phyloP scores from a whole-genome alignment of 1,284 basidiomycete genomes.

The Porphyrellus sp. region DNA sequence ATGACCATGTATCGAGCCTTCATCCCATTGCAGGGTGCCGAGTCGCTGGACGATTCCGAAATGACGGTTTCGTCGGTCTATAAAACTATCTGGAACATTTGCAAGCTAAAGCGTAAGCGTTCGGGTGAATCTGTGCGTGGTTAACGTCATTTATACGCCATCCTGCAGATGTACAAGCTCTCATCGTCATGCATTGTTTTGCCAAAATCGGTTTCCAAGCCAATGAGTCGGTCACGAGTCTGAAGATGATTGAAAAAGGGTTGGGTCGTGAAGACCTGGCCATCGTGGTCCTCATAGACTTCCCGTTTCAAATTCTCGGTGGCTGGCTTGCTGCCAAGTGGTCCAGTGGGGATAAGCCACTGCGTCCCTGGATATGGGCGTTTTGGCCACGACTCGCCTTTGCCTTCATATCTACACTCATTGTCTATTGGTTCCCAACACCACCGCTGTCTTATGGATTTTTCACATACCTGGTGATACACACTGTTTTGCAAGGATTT shows the following conservation, averaged over 20 bases:
- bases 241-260: slow-evolving; percentile 98
- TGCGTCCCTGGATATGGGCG: slow-evolving; percentile 86
- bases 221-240: slow-evolving; percentile 87
- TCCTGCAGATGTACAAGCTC: slow-evolving; percentile 80
- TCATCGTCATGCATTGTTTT: slow-evolving; percentile 86
- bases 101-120: slow-evolving; percentile 78
- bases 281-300: slow-evolving; percentile 92
- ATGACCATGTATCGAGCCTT: slow-evolving; percentile 3
- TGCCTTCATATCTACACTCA: slow-evolving; percentile 69
- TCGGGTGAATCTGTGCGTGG: background rate
- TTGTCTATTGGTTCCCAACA: slow-evolving; percentile 84
- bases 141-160: background rate
- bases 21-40: slow-evolving; percentile 56
- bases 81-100: slow-evolving; percentile 91
- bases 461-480: slow-evolving; percentile 76
- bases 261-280: slow-evolving; percentile 94
- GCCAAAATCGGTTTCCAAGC: slow-evolving; percentile 96
- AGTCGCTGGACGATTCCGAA: slow-evolving; percentile 69
- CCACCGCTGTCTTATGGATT: slow-evolving; percentile 75
- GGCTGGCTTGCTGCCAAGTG: slow-evolving; percentile 96
- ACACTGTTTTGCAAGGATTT: slow-evolving; percentile 85
- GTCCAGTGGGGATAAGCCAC: slow-evolving; percentile 73
- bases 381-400: slow-evolving; percentile 87
- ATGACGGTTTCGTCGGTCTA: slow-evolving; percentile 93
- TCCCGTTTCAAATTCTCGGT: slow-evolving; percentile 95